phyloP scores from a whole-genome alignment of 768 basidiomycete species.

The Psilocybe subaeruginosa region DNA sequence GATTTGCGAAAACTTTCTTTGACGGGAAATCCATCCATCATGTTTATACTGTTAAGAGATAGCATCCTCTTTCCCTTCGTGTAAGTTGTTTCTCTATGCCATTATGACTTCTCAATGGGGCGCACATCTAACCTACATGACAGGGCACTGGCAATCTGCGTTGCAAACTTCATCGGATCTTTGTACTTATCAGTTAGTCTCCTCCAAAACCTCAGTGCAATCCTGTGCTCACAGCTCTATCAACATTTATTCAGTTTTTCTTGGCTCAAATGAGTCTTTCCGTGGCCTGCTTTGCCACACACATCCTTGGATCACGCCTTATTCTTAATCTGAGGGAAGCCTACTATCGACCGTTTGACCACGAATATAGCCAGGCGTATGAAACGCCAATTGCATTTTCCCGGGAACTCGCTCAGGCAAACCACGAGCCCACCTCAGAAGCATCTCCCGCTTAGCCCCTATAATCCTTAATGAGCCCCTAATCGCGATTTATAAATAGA shows the following conservation, averaged over 20 bases:
- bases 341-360: slow-evolving; percentile 4
- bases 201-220: not conserved
- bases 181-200: not conserved
- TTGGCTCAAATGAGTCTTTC: not conserved
- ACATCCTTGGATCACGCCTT: not conserved
- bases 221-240: not conserved
- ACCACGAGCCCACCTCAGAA: not conserved
- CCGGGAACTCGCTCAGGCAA: not conserved
- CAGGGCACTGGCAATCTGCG: not conserved
- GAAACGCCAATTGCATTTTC: not conserved
- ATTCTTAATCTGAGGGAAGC: slow-evolving; percentile 6
- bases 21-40: not conserved
- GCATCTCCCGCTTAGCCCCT: not conserved
- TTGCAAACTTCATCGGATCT: not conserved
- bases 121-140: not conserved
- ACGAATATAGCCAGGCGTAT: not conserved
- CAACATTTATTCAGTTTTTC: not conserved
- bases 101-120: not conserved
- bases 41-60: slow-evolving; percentile 3
- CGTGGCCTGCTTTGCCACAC: not conserved
- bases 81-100: not conserved
- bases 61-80: slow-evolving; percentile 3
- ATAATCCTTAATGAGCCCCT: no score
- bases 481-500: no score
- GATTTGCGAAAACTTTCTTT: not conserved